A percentile compares a stretch with the other conserved stretches of the same genome.
Evolutionary conservation across 192 early-diverging fungal species (phyloP).

Genomic region (Globomyces pollinis-pini): DNA sequence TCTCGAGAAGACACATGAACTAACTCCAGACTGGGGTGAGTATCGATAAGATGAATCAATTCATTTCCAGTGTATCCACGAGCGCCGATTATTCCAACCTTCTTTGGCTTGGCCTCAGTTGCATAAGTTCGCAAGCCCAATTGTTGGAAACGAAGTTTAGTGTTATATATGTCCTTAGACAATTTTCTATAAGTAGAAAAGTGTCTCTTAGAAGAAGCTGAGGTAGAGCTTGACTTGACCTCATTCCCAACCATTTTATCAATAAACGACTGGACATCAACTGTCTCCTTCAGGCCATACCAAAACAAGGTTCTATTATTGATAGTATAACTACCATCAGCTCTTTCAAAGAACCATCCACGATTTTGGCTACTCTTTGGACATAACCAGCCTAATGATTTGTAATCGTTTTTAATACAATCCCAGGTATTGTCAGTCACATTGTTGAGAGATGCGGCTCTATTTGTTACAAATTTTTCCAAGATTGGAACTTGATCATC

Average conservation of each 20-base stretch:
- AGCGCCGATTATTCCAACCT: constrained; percentile 91
- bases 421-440: constrained; percentile 96
- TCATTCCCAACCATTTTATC: constrained; percentile 19
- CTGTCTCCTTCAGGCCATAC: constrained; percentile 81
- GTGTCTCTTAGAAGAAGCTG: neutral
- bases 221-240: constrained; percentile 10
- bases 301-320: constrained; percentile 82
- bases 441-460: constrained; percentile 83
- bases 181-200: constrained; percentile 1
- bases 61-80: constrained; percentile 96
- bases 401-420: constrained; percentile 75
- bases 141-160: neutral
- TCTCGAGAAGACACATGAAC: constrained; percentile 91
- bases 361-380: constrained; percentile 68
- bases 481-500: constrained; percentile 53
- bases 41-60: constrained; percentile 81
- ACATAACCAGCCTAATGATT: constrained; percentile 75
- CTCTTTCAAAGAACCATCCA: constrained; percentile 95
- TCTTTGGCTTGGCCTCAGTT: neutral
- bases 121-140: neutral
- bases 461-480: constrained; percentile 86
- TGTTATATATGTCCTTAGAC: neutral
- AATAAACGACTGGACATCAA: constrained; percentile 67
- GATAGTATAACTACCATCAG: constrained; percentile 76
- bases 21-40: constrained; percentile 78